Evolutionary conservation across 768 basidiomycete species (phyloP), one percentile per base, ranked within the genome.

Genomic region (Russula earlei): DNA sequence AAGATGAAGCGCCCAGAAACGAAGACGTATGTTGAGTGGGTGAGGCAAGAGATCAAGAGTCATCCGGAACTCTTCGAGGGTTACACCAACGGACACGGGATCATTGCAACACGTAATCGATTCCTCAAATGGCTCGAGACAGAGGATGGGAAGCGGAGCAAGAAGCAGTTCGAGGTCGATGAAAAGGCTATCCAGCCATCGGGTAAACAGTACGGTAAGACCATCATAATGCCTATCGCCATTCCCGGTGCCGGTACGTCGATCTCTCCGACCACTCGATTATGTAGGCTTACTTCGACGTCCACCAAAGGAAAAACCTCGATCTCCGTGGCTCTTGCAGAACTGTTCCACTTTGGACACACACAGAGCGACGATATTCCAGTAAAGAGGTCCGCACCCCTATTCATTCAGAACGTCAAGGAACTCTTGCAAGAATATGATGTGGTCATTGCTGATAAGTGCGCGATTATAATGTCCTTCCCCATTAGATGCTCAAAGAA

Each of bases 351-450:
- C 0, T 95, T 91, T 57, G 92, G 78, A 1, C 96, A 98, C 67
- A 91, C 89, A 0, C 96, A 98, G 67, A 91, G 87, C 64, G 96
- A 99, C 67, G 91, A 98, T 65, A 78, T 97, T 4, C 73, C 75
- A 19, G 53, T 37, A 5, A 54, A 48, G 15, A 54, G 47, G 14
- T 2, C 75, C 11, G 91, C 76, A 0, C 75, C 83, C 0, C 58
- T 67, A 2, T 95, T 95, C 67, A 65, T 90, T 52, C 82, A 75
- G 66, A 93, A 89, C 56, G 87, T 96, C 37, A 65, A 70, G 14
- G 66, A 72, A 0, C 74, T 87, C 1, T 73, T 97, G 24, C 66
- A 77, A 51, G 74, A 67, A 0, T 72, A 87, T 48, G 77, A 87
- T 56, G 81, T 97, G 0, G 94, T 98, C 22, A 89, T 90, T 59